Base-by-base conservation (phyloP, 257 asterid genomes). In the Dorcoceras hygrometricum region DNA sequence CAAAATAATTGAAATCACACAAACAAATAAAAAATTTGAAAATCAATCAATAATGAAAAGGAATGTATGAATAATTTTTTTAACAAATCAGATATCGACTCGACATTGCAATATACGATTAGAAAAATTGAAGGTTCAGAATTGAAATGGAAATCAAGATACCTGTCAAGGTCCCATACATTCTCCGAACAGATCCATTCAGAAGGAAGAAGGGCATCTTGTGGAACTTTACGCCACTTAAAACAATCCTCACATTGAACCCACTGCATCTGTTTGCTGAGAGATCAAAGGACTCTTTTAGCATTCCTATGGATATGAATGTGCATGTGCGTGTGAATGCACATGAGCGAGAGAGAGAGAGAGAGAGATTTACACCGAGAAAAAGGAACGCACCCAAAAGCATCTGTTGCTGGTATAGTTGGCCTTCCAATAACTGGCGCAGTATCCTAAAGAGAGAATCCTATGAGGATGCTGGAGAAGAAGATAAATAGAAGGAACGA, bases 391-490 rank as follows among this genome's bases (percentile, higher is more conserved):
- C 80, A 93, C 99, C 97, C 93, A 64, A 69, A 53, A 73, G 76
- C 65, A 82, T 88, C 97, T 28, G 65, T 71, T 67, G 84, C 84
- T 31, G 73, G 72, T 71, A 90, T 80, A 57, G 96, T 86, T 65
- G 99, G 99, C 82, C 92, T 88, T 57, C 99, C 99, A 65, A 93
- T 83, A 73, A 93, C 79, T 57, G 97, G 97, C 20, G 79, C 84
- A 71, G 69, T 86, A 79, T 80, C 97, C 86, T 79, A 75, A 68
- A 60, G 5, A 79, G 66, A 56, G 26, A 65, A 43, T 11, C 56
- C 70, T 75, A 73, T 53, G 31, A 62, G 24, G 56, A 48, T 46
- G 61, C 48, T 3, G 60, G 57, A 55, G 63, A 67, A 65, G 29
- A 46, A 46, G 18, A 46, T 46, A 46, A 46, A 46, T 46, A 22